Evolutionary conservation across 257 asterid species (phyloP).

Genomic region (Gentiana macrophylla): DNA sequence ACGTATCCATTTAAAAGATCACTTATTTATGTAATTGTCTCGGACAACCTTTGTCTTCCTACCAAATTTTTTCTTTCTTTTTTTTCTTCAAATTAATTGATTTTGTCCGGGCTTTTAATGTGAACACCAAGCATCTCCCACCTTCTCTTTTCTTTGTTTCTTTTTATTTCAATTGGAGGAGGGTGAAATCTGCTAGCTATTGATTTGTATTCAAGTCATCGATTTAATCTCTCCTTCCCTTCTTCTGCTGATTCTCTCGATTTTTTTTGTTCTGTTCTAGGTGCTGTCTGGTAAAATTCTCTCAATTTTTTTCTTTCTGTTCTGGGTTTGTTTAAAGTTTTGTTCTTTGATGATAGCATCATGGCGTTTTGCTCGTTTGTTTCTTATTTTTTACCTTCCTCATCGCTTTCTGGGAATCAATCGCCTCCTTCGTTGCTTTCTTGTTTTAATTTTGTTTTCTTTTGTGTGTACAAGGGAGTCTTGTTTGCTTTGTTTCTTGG

Average conservation of each 20-base stretch:
- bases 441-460: slow-evolving; percentile 4
- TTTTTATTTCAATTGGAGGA: not conserved
- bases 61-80: too few species aligned
- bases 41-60: too few species aligned
- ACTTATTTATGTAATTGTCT: too few species aligned
- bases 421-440: not conserved
- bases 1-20: too few species aligned
- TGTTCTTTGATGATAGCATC: slow-evolving; percentile 1
- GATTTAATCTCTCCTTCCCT: slow-evolving; percentile 17
- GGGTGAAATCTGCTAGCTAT: slow-evolving; percentile 10
- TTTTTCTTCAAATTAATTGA: too few species aligned
- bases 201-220: slow-evolving; percentile 1
- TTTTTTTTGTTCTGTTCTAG: slow-evolving; percentile 30
- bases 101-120: too few species aligned
- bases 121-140: too few species aligned
- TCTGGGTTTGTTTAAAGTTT: not conserved
- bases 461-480: not conserved
- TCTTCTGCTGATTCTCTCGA: slow-evolving; percentile 62
- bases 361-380: not conserved
- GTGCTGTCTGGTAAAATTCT: slow-evolving; percentile 30
- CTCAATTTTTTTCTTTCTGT: not conserved
- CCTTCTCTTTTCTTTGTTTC: not conserved
- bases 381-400: slow-evolving; percentile 4
- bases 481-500: too few species aligned
- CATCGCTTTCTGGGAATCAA: not conserved